These are phyloP conservation scores for Stephania cephalantha DNA, from an alignment of 164 flowering plant species.

Conservation along the genomic window DNA sequence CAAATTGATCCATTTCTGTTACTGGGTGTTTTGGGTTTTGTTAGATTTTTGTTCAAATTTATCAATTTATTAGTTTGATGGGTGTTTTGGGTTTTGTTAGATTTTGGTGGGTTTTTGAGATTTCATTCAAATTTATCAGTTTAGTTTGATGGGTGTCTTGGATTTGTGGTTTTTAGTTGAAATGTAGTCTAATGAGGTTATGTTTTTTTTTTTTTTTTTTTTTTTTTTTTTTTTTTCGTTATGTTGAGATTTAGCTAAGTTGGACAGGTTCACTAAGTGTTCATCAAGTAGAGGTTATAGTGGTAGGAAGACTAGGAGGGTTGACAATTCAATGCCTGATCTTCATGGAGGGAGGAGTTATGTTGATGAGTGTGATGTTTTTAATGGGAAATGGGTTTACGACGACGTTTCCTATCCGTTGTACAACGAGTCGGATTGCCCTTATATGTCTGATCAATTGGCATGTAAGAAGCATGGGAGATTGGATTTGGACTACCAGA, in stretches of 20 bases:
- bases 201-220: constrained; percentile 1
- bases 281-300: constrained; percentile 41
- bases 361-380: constrained; percentile 54
- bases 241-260: constrained; percentile 25
- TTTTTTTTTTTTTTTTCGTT: constrained; percentile 2
- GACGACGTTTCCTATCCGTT: constrained; percentile 70
- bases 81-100: not conserved
- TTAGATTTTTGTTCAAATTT: too few relatives aligned
- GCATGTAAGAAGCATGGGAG: constrained; percentile 91
- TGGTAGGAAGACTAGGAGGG: constrained; percentile 29
- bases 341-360: constrained; percentile 13
- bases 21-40: not conserved
- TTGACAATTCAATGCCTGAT: constrained; percentile 4
- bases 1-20: not conserved
- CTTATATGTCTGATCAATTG: constrained; percentile 93
- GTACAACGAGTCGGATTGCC: constrained; percentile 72
- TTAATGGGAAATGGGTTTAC: constrained; percentile 81
- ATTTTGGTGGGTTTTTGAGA: too few relatives aligned
- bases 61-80: too few relatives aligned
- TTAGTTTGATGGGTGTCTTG: not conserved
- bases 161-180: not conserved
- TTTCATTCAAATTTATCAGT: too few relatives aligned
- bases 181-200: too few relatives aligned
- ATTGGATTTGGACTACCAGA: constrained; percentile 68
- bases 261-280: constrained; percentile 68